Evolutionary conservation across 2,329 filamentous ascomycete genomes (phyloP).

Genomic region (Fusarium concolor): DNA sequence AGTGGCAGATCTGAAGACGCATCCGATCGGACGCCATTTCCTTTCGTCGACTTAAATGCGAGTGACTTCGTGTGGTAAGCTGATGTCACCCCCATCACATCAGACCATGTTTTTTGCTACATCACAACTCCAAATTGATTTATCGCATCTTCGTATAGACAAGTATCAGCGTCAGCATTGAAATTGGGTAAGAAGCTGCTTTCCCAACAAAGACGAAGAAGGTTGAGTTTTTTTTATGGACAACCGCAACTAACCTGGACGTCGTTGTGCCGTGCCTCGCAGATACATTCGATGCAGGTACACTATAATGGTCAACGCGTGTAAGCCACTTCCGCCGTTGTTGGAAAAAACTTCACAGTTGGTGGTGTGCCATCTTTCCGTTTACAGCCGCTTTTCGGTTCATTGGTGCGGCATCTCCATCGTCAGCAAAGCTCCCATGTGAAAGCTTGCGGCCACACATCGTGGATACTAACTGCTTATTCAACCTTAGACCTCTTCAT

Average conservation of each 20-base stretch:
- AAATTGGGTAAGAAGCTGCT: not conserved
- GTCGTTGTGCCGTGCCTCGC: conserved; percentile 16
- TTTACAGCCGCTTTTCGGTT: conserved; percentile 17
- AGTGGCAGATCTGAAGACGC: conserved; percentile 23
- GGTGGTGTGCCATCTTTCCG: conserved; percentile 28
- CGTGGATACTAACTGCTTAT: conserved; percentile 10
- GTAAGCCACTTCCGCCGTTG: conserved; percentile 26
- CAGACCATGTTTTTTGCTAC: conserved; percentile 14
- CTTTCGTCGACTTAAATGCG: conserved; percentile 2
- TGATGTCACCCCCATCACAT: conserved; percentile 27
- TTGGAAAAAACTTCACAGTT: conserved; percentile 14
- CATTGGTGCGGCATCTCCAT: conserved; percentile 11
- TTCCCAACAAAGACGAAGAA: conserved; percentile 4
- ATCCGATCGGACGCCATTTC: conserved; percentile 14
- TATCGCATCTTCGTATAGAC: conserved; percentile 6
- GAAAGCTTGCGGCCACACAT: conserved; percentile 2
- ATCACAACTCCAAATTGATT: conserved; percentile 2
- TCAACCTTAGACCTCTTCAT: not conserved
- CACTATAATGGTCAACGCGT: conserved; percentile 6
- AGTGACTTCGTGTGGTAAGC: conserved; percentile 9
- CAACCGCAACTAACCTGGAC: not conserved
- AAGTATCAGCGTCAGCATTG: not conserved
- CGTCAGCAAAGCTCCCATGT: not conserved
- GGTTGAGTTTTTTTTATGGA: not conserved
- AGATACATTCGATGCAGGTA: conserved; percentile 22